A percentile compares a stretch with the other conserved stretches of the same genome.
phyloP scores from a whole-genome alignment of 2,329 filamentous ascomycete genomes.

The Colletotrichum navitas region DNA sequence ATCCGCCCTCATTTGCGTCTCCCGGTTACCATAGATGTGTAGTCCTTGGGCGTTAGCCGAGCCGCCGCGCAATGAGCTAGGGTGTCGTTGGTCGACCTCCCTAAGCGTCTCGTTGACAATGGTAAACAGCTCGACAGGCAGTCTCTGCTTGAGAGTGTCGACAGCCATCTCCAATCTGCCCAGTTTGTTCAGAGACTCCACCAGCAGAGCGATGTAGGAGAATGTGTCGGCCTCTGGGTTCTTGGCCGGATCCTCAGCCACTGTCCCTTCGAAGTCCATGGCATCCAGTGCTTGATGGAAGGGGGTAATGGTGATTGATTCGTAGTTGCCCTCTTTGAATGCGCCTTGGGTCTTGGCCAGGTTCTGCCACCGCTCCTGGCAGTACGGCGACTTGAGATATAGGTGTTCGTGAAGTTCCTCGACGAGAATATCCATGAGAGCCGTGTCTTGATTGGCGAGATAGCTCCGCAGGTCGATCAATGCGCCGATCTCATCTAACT shows the following conservation, averaged over 20 bases:
- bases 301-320: constrained; percentile 60
- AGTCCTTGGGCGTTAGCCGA: constrained; percentile 66
- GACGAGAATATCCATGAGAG: constrained; percentile 93
- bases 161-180: constrained; percentile 87
- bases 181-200: constrained; percentile 92
- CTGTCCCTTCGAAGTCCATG: constrained; percentile 69
- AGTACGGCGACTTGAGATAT: constrained; percentile 97
- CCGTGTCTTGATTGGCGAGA: constrained; percentile 91
- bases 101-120: constrained; percentile 96
- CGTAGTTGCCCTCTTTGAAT: constrained; percentile 62
- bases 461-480: constrained; percentile 88
- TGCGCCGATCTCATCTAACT: constrained; percentile 91
- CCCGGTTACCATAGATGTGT: constrained; percentile 74
- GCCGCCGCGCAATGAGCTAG: constrained; percentile 77
- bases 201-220: constrained; percentile 87
- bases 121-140: constrained; percentile 93
- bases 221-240: constrained; percentile 98
- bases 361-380: constrained; percentile 93
- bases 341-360: constrained; percentile 76
- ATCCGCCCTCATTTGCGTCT: constrained; percentile 82
- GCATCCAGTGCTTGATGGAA: constrained; percentile 72
- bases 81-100: constrained; percentile 92
- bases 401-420: constrained; percentile 97
- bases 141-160: constrained; percentile 89
- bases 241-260: constrained; percentile 89